Percentiles rank a stretch among this genome's conserved stretches.
These are phyloP conservation scores for Saksenaea vasiformis DNA, from an alignment of 371 early-diverging fungal genomes.

Conservation along the genomic window DNA sequence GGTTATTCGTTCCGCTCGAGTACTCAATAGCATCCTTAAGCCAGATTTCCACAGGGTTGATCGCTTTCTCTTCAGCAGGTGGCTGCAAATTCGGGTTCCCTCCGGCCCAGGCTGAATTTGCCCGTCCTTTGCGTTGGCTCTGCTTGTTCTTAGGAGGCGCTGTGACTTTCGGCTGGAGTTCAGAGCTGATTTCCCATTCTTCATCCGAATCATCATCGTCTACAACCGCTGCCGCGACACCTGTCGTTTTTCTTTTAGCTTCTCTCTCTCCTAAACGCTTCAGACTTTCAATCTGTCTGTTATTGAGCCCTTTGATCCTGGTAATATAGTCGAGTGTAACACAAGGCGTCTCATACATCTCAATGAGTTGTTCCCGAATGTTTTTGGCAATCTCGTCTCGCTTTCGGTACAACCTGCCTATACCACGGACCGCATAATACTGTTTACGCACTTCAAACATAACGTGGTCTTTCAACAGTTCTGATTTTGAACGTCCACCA, in stretches of 20 bases:
- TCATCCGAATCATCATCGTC: slow-evolving; percentile 34
- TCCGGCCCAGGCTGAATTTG: slow-evolving; percentile 19
- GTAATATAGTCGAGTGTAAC: slow-evolving; percentile 44
- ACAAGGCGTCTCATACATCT: slow-evolving; percentile 56
- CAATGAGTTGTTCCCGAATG: slow-evolving; percentile 38
- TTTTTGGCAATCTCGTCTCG: slow-evolving; percentile 39
- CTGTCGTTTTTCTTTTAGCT: slow-evolving; percentile 22
- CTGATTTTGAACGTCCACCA: slow-evolving; percentile 62
- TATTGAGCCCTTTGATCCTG: slow-evolving; percentile 32
- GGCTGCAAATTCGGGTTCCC: slow-evolving; percentile 33
- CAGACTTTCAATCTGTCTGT: slow-evolving; percentile 46
- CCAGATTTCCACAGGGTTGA: slow-evolving; percentile 50
- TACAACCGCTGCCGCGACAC: slow-evolving; percentile 1
- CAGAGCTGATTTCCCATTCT: slow-evolving; percentile 40
- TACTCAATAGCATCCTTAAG: slow-evolving; percentile 46
- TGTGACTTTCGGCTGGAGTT: slow-evolving; percentile 5
- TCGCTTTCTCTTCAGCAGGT: slow-evolving; percentile 13
- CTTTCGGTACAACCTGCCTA: slow-evolving; percentile 30
- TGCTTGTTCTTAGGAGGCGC: not conserved
- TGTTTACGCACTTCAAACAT: slow-evolving; percentile 49
- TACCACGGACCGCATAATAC: slow-evolving; percentile 23
- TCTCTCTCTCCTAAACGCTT: slow-evolving; percentile 36
- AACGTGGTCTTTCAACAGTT: slow-evolving; percentile 36
- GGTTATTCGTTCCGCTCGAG: slow-evolving; percentile 10
- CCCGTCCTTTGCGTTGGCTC: not conserved